These are phyloP conservation scores for Barnettozyma wickerhamii DNA, from an alignment of 805 yeast genomes.

Conservation along the genomic window DNA sequence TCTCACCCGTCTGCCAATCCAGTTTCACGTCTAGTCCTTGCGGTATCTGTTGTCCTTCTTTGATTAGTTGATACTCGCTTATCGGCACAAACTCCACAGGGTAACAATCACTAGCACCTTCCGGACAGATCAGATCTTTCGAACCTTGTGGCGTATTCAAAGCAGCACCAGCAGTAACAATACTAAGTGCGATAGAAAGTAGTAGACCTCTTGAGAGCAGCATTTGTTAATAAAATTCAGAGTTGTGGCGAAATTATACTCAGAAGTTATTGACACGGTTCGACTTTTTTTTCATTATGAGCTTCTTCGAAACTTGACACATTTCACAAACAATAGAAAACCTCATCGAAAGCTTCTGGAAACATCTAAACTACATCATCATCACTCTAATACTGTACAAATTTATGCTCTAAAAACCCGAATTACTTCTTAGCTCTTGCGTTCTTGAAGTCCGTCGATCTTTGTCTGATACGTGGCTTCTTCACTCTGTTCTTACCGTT, in stretches of 20 bases:
- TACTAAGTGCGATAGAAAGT: background rate
- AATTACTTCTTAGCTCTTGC: constrained; percentile 10
- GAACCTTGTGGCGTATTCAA: constrained; percentile 7
- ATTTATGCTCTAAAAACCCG: background rate
- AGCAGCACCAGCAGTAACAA: constrained; percentile 4
- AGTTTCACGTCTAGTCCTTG: constrained; percentile 66
- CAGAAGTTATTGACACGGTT: background rate
- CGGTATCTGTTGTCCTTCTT: constrained; percentile 73
- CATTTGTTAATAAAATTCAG: background rate
- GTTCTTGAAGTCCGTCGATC: constrained; percentile 39
- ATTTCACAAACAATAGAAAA: background rate
- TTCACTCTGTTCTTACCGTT: constrained; percentile 47
- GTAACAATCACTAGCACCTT: constrained; percentile 50
- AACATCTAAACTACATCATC: too few relatives aligned
- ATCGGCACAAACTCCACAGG: constrained; percentile 61
- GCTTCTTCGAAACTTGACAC: background rate
- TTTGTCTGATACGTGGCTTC: constrained; percentile 43
- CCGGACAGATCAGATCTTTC: constrained; percentile 35
- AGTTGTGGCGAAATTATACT: background rate
- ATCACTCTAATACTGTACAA: constrained; percentile 1
- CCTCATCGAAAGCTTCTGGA: background rate
- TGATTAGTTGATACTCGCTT: constrained; percentile 62
- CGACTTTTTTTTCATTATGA: background rate
- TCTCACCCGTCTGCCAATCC: constrained; percentile 65
- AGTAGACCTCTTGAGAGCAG: background rate